Conservation (phyloP, 768 basidiomycete genomes). For the Boletus pseudopeckii region DNA sequence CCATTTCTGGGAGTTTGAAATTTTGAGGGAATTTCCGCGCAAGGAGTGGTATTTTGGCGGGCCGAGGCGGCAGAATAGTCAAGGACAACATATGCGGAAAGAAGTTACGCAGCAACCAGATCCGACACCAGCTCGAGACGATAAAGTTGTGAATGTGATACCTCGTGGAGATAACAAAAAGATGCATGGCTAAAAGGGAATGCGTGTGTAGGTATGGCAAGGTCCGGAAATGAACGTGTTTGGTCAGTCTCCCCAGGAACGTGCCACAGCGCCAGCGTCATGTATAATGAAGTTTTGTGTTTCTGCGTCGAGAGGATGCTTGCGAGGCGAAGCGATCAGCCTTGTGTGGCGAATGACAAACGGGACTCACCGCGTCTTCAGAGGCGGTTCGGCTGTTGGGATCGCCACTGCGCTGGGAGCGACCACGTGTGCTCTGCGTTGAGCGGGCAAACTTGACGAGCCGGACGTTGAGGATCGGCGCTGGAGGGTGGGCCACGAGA, state of each 20-base stretch:
- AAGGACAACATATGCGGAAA: constrained; percentile 29
- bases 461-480: constrained; percentile 23
- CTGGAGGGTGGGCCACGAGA: background rate
- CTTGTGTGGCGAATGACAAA: background rate
- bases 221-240: constrained; percentile 34
- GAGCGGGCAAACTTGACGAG: constrained; percentile 18
- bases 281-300: constrained; percentile 26
- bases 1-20: constrained; percentile 21
- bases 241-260: constrained; percentile 34
- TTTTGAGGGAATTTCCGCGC: constrained; percentile 17
- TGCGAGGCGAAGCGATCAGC: background rate
- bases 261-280: constrained; percentile 34
- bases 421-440: constrained; percentile 21
- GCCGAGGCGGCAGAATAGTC: constrained; percentile 23
- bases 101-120: constrained; percentile 26
- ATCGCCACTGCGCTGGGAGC: constrained; percentile 17
- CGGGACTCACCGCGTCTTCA: constrained; percentile 16
- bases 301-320: constrained; percentile 13
- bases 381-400: background rate
- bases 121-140: constrained; percentile 26
- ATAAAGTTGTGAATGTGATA: constrained; percentile 16
- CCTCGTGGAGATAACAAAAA: constrained; percentile 35
- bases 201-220: constrained; percentile 14
- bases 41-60: background rate
- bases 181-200: constrained; percentile 20